Percentiles rank a stretch among this genome's conserved stretches.
These are phyloP conservation scores for Radiomyces spectabilis DNA, from an alignment of 192 early-diverging fungal genomes.

Conservation along the genomic window DNA sequence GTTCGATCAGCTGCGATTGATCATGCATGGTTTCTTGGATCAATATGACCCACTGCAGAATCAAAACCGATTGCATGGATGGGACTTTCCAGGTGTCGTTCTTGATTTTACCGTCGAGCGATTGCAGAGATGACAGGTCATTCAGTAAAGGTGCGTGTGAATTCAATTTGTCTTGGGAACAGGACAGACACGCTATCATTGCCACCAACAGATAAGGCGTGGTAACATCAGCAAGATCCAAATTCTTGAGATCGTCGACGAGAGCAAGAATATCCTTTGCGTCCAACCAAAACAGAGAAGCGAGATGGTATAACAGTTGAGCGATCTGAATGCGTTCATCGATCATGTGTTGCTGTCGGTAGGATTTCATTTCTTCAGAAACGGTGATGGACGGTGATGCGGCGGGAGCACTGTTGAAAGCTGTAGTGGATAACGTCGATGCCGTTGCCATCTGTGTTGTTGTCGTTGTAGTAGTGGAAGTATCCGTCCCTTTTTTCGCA, in stretches of 20 bases:
- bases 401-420: too few relatives aligned
- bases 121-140: constrained; percentile 11
- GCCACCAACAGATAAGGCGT: constrained; percentile 29
- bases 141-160: constrained; percentile 11
- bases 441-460: too few relatives aligned
- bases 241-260: constrained; percentile 19
- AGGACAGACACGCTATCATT: constrained; percentile 31
- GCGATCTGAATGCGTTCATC: constrained; percentile 31
- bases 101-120: constrained; percentile 13
- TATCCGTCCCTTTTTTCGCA: not conserved
- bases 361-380: too few relatives aligned
- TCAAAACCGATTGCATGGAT: constrained; percentile 26
- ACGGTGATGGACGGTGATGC: too few relatives aligned
- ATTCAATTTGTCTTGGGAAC: constrained; percentile 6
- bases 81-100: constrained; percentile 30
- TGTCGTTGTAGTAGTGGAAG: not conserved
- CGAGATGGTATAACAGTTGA: constrained; percentile 31
- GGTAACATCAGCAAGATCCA: constrained; percentile 23
- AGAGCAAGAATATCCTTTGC: constrained; percentile 21
- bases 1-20: constrained; percentile 14
- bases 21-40: constrained; percentile 37
- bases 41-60: constrained; percentile 52
- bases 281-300: constrained; percentile 28
- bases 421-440: too few relatives aligned
- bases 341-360: constrained; percentile 1